phyloP scores from a whole-genome alignment of 768 basidiomycete genomes.

The Pisolithus marmoratus region DNA sequence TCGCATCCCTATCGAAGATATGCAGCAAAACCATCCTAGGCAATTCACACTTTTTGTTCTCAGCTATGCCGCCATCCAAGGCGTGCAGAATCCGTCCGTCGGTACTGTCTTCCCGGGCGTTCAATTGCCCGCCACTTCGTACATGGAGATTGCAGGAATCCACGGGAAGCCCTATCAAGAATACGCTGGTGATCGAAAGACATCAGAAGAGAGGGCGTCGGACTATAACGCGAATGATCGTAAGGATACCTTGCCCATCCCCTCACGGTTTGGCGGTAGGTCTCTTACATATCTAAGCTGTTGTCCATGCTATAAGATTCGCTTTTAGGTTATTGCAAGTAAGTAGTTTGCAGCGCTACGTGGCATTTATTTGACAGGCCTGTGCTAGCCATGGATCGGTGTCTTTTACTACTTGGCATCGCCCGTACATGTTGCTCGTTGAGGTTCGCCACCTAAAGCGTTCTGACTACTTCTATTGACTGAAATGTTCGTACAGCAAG shows the following conservation, averaged over 20 bases:
- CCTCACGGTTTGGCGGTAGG: slow-evolving; percentile 23
- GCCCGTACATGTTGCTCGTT: slow-evolving; percentile 22
- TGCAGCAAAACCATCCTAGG: slow-evolving; percentile 12
- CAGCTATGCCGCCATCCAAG: slow-evolving; percentile 12
- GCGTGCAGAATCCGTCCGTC: neutral
- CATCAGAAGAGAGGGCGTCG: slow-evolving; percentile 5
- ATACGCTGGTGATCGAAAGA: slow-evolving; percentile 19
- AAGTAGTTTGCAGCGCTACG: neutral
- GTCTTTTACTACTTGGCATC: slow-evolving; percentile 22
- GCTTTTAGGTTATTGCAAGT: slow-evolving; percentile 22
- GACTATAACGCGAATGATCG: slow-evolving; percentile 16
- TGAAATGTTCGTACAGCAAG: slow-evolving; percentile 14
- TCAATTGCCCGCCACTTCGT: slow-evolving; percentile 5
- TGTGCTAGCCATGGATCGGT: slow-evolving; percentile 15
- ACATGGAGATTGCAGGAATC: slow-evolving; percentile 20
- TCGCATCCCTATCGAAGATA: slow-evolving; percentile 19
- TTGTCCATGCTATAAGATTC: neutral
- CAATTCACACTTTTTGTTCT: slow-evolving; percentile 25
- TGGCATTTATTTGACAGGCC: neutral
- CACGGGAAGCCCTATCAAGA: slow-evolving; percentile 16
- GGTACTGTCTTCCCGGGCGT: neutral
- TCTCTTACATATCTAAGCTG: neutral
- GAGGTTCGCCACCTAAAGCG: slow-evolving; percentile 8
- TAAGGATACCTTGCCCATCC: slow-evolving; percentile 21
- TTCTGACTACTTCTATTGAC: neutral